Evolutionary conservation across 1,139 yeast species (phyloP), one percentile per base, ranked within the genome.

Genomic region (Blastobotrys capitulatus): DNA sequence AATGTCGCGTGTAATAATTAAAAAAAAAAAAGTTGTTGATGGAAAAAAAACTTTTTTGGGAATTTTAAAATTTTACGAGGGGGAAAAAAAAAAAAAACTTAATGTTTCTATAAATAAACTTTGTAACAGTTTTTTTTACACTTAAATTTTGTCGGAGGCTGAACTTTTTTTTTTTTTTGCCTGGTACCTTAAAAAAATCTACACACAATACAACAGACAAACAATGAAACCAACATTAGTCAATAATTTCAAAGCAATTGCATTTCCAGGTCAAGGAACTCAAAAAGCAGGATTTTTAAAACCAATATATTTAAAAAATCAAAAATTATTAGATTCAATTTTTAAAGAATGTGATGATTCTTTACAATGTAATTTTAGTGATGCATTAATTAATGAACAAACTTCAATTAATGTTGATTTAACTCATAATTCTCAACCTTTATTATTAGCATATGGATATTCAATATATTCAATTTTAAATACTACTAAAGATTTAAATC

Each of bases 391-490:
- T 12, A 54, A 55, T 16, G 57, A 58, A 18, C 45, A 52, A 15
- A 53, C 52, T 13, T 20, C 51, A 37, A 51, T 65, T 43, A 58
- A 62, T 43, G 53, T 64, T 19, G 79, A 86, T 1, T 64, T 76
- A 18, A 46, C 48, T 6, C 32, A 25, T 42, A 74, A 77, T 59
- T 83, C 85, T 15, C 86, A 81, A 65, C 86, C 86, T 1, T 78
- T 83, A 32, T 77, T 81, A 18, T 64, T 81, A 38, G 69, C 78
- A 2, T 67, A 80, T 7, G 72, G 81, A 2, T 70, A 67, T 52
- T 65, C 76, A 8, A 65, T 73, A 15, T 60, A 64, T 52, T 60
- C 68, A 46, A 56, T 73, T 2, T 52, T 74, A 37, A 56, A 60
- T n/a, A 49, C 45, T 15, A 10, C 36, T 29, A 29, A 32, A 31